A percentile compares a stretch with the other conserved stretches of the same genome.
phyloP scores from a whole-genome alignment of 805 yeast genomes.

The Candida krabiensis region DNA sequence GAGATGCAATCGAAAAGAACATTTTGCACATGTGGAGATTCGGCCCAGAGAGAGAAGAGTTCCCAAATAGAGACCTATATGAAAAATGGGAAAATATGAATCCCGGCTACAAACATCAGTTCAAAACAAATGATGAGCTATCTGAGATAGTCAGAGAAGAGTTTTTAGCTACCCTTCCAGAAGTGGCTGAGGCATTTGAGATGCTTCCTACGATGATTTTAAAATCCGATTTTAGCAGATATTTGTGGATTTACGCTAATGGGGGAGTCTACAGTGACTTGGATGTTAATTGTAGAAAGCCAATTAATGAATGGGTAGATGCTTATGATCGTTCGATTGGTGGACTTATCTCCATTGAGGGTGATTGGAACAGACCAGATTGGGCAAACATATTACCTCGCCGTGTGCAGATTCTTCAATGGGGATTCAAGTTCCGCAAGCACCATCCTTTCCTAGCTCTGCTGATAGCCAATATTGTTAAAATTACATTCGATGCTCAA shows the following conservation, averaged over 20 bases:
- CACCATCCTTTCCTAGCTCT: constrained; percentile 58
- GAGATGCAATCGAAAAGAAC: constrained; percentile 17
- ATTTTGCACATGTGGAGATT: constrained; percentile 24
- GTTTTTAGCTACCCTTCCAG: constrained; percentile 37
- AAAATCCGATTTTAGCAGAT: constrained; percentile 51
- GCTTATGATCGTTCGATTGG: constrained; percentile 44
- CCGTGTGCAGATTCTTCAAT: constrained; percentile 53
- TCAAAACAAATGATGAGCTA: constrained; percentile 13
- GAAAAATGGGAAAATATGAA: constrained; percentile 13
- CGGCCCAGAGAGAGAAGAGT: constrained; percentile 10
- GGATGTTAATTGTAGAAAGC: constrained; percentile 42
- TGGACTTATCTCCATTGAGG: constrained; percentile 47
- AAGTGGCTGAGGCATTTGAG: constrained; percentile 45
- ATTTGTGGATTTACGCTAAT: constrained; percentile 44
- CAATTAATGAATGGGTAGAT: constrained; percentile 53
- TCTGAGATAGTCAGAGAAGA: constrained; percentile 3
- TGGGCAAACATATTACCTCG: constrained; percentile 45
- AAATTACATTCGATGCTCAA: constrained; percentile 40
- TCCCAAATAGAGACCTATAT: constrained; percentile 14
- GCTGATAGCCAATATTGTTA: constrained; percentile 46
- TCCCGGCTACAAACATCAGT: constrained; percentile 17
- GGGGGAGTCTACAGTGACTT: constrained; percentile 58
- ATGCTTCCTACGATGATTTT: constrained; percentile 47
- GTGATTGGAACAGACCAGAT: constrained; percentile 43
- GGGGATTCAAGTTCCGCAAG: constrained; percentile 52